Evolutionary conservation across 345 rosid species (phyloP).

Genomic region (Eutrema heterophyllum): DNA sequence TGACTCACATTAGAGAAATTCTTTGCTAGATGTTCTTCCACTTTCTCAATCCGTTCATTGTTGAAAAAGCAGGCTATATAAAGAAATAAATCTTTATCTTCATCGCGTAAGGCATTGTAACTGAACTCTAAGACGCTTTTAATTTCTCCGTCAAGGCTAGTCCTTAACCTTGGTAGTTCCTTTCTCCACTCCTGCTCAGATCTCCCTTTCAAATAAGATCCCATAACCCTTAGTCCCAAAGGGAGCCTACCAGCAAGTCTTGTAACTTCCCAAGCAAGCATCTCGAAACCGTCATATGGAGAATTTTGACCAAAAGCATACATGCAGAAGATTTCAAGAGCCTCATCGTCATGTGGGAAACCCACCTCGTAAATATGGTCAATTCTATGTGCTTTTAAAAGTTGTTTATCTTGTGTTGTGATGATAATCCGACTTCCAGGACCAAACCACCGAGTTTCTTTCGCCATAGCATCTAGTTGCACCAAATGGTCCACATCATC

Average conservation of each 20-base stretch:
- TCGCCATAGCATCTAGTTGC: conserved; percentile 1
- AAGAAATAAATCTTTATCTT: conserved; percentile 25
- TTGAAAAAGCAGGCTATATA: conserved; percentile 29
- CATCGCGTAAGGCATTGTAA: conserved; percentile 20
- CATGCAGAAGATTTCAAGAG: conserved; percentile 9
- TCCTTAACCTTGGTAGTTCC: conserved; percentile 10
- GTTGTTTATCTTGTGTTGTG: conserved; percentile 18
- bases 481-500: conserved; percentile 3
- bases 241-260: conserved; percentile 22
- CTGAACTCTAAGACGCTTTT: conserved; percentile 17
- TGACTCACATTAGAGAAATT: not conserved
- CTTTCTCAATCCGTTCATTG: not conserved
- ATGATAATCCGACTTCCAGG: conserved; percentile 16
- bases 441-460: conserved; percentile 1
- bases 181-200: conserved; percentile 13
- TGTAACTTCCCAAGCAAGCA: conserved; percentile 1
- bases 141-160: conserved; percentile 13
- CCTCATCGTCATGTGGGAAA: conserved; percentile 1
- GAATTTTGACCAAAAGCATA: conserved; percentile 7
- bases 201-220: conserved; percentile 13
- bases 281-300: not conserved
- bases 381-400: conserved; percentile 2
- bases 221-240: conserved; percentile 31
- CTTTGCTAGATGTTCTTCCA: not conserved
- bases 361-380: not conserved